Evolutionary conservation across 208 protist species (phyloP), one percentile per base, ranked within the genome.

Genomic region (Wallacemonas sp.): DNA sequence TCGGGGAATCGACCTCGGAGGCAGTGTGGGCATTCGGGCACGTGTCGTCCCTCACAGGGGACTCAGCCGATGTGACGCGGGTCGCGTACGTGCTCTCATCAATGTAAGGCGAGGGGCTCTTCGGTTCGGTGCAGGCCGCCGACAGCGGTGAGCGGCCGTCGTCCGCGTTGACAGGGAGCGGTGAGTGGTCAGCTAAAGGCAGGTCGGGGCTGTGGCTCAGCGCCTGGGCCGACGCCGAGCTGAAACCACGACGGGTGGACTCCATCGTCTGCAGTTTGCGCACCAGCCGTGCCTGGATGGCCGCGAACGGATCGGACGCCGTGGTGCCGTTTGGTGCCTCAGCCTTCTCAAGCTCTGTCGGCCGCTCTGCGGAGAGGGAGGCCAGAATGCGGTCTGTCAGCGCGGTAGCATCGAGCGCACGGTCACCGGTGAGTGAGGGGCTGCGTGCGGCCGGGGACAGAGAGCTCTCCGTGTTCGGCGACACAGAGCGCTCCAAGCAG

Each of bases 401-500:
- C 16, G 12, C 52, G 52, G 3, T 25, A n/a, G 7, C 18, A 28
- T 59, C 31, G n/a, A 36, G 0, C 3, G 52, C 14, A 8, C 22
- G 3, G 25, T 5, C 25, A 41, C 14, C 0, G 20, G 20, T 5
- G 7, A 10, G 18, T 0, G 44, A 49, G 8, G 44, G 12, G 20
- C 44, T 49, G 16, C 8, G 5, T 0, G 44, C n/a, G 18, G 16
- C 11, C 1, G n/a, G 20, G 7, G 10, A 5, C 7, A 49, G 16
- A 5, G 52, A 23, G 32, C 31, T 33, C 3, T 59, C 31, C 3
- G 31, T 25, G 32, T 22, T 49, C 11, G 52, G 52, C 8, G 52
- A 59, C 31, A 59, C 52, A n/a, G 52, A 59, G 4, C 52, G 52
- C 31, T 59, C 52, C 8, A 59, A 29, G 8, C 52, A 29, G 20